Conservation (phyloP, 169 alveolate genomes). For the Besnoitia besnoiti region DNA sequence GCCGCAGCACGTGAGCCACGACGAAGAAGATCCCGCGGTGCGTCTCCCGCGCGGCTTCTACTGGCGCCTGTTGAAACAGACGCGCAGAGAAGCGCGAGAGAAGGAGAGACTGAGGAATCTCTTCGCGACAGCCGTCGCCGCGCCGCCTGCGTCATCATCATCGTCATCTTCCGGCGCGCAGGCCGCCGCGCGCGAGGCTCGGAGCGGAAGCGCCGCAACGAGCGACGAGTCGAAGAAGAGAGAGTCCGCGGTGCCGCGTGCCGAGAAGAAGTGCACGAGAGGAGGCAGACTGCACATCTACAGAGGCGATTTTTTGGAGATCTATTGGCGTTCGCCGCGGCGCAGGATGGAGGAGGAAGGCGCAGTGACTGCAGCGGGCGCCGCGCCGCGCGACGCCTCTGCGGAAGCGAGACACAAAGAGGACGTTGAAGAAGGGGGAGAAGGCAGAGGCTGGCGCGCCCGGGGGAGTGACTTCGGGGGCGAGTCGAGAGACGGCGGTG, state of each 20-base stretch:
- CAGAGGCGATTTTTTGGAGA: conserved; percentile 2
- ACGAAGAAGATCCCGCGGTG: not conserved
- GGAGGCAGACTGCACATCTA: not conserved
- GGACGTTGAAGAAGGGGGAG: not conserved
- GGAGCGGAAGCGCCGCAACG: not conserved
- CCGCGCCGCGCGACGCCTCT: too few species aligned
- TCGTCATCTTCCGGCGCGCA: not conserved
- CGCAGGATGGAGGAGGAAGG: not conserved
- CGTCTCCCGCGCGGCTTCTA: not conserved
- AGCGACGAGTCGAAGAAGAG: not conserved
- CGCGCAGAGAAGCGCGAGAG: not conserved
- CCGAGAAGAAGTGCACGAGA: too few species aligned
- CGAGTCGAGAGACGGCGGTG: not conserved
- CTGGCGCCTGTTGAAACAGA: not conserved
- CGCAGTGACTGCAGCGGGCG: not conserved
- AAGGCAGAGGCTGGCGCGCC: not conserved
- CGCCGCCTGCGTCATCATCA: not conserved
- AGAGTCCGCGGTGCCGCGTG: not conserved
- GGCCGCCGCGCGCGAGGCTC: not conserved
- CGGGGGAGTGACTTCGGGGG: not conserved
- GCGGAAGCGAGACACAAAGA: not conserved
- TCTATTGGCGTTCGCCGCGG: not conserved
- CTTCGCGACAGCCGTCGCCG: not conserved
- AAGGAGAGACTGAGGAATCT: not conserved
- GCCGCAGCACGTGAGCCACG: conserved; percentile 19